These are phyloP conservation scores for Tulasnella sp. DNA, from an alignment of 768 basidiomycete species.

Conservation along the genomic window DNA sequence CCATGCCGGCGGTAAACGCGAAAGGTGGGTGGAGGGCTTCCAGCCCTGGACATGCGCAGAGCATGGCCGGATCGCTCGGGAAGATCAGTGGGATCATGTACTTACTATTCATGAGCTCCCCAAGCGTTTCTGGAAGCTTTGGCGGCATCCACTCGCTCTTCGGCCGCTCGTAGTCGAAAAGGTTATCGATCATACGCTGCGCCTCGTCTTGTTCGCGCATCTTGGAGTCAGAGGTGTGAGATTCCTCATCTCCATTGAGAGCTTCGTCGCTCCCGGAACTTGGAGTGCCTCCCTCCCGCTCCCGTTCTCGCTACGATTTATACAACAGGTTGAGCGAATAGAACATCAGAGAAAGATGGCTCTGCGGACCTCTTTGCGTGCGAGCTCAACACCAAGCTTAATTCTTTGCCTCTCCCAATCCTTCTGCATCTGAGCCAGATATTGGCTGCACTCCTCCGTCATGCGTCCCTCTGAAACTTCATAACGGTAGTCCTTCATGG, in stretches of 20 bases:
- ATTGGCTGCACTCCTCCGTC: conserved; percentile 92
- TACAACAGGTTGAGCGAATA: conserved; percentile 2
- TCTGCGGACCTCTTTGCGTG: conserved; percentile 62
- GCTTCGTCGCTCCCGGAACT: conserved; percentile 32
- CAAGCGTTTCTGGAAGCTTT: conserved; percentile 67
- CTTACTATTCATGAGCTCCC: conserved; percentile 85
- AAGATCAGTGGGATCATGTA: conserved; percentile 84
- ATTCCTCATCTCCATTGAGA: conserved; percentile 21
- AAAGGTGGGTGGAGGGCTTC: conserved; percentile 8
- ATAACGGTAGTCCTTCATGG: conserved; percentile 78
- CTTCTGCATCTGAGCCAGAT: conserved; percentile 87
- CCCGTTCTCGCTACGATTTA: conserved; percentile 59
- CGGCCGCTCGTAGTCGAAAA: conserved; percentile 61
- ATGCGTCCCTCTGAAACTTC: conserved; percentile 88
- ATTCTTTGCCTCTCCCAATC: conserved; percentile 94
- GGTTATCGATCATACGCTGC: conserved; percentile 57
- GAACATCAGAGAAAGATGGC: background rate
- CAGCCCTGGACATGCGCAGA: conserved; percentile 51
- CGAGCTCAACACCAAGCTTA: conserved; percentile 71
- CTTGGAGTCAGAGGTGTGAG: conserved; percentile 25
- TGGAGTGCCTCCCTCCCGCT: conserved; percentile 49
- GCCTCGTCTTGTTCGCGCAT: conserved; percentile 26
- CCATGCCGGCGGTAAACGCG: conserved; percentile 9
- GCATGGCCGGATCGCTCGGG: conserved; percentile 66
- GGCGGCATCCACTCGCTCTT: conserved; percentile 67